Evolutionary conservation across 345 rosid genomes (phyloP).

Genomic region (Triadica sebifera): DNA sequence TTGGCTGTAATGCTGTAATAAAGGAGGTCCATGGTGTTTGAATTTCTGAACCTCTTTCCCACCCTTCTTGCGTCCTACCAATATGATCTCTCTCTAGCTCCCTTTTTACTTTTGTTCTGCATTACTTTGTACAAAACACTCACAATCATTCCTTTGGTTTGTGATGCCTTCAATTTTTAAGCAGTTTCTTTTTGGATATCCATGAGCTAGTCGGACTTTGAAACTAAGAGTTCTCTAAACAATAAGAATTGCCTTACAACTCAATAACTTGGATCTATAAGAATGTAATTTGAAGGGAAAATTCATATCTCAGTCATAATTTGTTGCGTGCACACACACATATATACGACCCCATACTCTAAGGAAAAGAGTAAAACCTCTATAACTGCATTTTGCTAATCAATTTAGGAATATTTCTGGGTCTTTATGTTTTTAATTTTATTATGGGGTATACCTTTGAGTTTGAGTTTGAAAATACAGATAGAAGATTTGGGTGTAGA

Average conservation of each 20-base stretch:
- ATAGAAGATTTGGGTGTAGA: background rate
- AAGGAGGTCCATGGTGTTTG: background rate
- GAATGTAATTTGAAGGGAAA: no score
- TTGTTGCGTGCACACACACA: no score
- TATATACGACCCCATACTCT: no score
- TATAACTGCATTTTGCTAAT: no score
- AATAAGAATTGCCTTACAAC: background rate
- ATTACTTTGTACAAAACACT: background rate
- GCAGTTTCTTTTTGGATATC: background rate
- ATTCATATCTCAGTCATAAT: no score
- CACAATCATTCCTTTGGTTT: background rate
- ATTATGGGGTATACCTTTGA: background rate
- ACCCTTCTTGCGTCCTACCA: background rate
- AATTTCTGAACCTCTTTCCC: background rate
- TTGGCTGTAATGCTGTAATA: background rate
- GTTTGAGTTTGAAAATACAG: background rate
- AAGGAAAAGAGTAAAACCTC: no score
- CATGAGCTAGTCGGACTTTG: background rate
- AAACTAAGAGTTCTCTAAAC: background rate
- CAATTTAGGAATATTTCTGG: no score
- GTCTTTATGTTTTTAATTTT: no score
- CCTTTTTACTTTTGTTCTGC: background rate
- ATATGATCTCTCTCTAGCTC: background rate
- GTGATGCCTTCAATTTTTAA: background rate
- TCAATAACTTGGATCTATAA: no score